Evolutionary conservation across 148 eudicot genomes (phyloP).

Genomic region (Cornus controversa): DNA sequence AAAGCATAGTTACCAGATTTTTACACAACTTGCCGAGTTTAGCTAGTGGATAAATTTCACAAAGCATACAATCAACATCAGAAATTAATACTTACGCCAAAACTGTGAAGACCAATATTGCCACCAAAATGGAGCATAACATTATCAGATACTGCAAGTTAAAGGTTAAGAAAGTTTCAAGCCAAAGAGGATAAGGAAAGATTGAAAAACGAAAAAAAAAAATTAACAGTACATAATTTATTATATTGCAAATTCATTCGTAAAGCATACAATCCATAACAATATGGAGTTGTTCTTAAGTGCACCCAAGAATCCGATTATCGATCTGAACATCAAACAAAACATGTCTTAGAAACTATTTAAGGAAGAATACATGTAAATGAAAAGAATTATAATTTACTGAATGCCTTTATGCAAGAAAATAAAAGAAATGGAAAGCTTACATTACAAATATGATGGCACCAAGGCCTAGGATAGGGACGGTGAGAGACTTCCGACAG

Average conservation of each 20-base stretch:
- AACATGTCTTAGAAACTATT: neutral
- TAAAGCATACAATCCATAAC: slow-evolving; percentile 89
- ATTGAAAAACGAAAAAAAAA: neutral
- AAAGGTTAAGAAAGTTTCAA: slow-evolving; percentile 21
- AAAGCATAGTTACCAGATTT: too few relatives aligned
- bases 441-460: slow-evolving; percentile 81
- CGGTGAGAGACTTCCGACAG: slow-evolving; percentile 83
- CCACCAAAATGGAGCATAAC: slow-evolving; percentile 65
- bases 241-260: neutral
- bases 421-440: slow-evolving; percentile 21
- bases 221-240: too few relatives aligned
- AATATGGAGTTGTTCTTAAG: slow-evolving; percentile 78
- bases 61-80: neutral
- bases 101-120: slow-evolving; percentile 85
- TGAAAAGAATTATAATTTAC: neutral
- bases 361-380: neutral
- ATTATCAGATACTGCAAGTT: slow-evolving; percentile 66
- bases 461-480: slow-evolving; percentile 93
- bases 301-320: slow-evolving; percentile 89
- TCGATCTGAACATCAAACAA: slow-evolving; percentile 54
- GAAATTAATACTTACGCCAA: slow-evolving; percentile 82
- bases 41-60: too few relatives aligned
- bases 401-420: neutral
- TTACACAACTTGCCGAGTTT: too few relatives aligned
- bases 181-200: slow-evolving; percentile 4